These are phyloP conservation scores for Neofusicoccum ribis DNA, from an alignment of 2,329 filamentous ascomycete genomes.

Conservation along the genomic window DNA sequence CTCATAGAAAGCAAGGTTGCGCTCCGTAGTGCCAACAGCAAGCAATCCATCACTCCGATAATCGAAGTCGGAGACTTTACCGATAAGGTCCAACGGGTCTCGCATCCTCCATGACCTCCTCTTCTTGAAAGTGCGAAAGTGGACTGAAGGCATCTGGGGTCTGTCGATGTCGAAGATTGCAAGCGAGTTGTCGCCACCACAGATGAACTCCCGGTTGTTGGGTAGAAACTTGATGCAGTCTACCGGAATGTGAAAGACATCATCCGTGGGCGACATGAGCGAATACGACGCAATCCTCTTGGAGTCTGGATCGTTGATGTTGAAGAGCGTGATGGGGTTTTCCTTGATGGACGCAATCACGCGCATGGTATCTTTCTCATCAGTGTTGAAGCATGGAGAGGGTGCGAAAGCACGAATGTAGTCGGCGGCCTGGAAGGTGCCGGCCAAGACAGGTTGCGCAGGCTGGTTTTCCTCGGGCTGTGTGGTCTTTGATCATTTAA, in stretches of 20 bases:
- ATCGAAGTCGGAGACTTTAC: slow-evolving; percentile 55
- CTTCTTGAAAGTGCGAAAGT: slow-evolving; percentile 44
- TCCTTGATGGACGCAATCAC: slow-evolving; percentile 55
- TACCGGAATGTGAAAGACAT: background rate
- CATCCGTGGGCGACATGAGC: slow-evolving; percentile 43
- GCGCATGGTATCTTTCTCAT: slow-evolving; percentile 50
- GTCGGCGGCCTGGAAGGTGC: slow-evolving; percentile 43
- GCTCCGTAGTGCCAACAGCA: slow-evolving; percentile 59
- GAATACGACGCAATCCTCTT: slow-evolving; percentile 53
- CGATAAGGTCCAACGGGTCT: slow-evolving; percentile 47
- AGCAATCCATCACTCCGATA: slow-evolving; percentile 49
- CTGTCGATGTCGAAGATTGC: slow-evolving; percentile 57
- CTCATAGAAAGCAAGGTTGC: slow-evolving; percentile 59
- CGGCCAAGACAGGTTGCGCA: slow-evolving; percentile 40
- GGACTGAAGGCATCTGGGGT: slow-evolving; percentile 22
- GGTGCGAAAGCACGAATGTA: slow-evolving; percentile 56
- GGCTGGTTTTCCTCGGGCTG: slow-evolving; percentile 47
- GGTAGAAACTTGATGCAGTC: slow-evolving; percentile 50
- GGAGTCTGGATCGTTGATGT: slow-evolving; percentile 44
- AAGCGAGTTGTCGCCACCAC: slow-evolving; percentile 56
- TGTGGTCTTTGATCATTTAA: slow-evolving; percentile 11
- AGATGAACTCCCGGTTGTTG: slow-evolving; percentile 55
- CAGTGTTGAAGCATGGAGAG: slow-evolving; percentile 57
- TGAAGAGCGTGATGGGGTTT: slow-evolving; percentile 54
- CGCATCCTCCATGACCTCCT: slow-evolving; percentile 41